Conservation (phyloP, 108 stramenopile genomes). For the Nitzschia sp. region DNA sequence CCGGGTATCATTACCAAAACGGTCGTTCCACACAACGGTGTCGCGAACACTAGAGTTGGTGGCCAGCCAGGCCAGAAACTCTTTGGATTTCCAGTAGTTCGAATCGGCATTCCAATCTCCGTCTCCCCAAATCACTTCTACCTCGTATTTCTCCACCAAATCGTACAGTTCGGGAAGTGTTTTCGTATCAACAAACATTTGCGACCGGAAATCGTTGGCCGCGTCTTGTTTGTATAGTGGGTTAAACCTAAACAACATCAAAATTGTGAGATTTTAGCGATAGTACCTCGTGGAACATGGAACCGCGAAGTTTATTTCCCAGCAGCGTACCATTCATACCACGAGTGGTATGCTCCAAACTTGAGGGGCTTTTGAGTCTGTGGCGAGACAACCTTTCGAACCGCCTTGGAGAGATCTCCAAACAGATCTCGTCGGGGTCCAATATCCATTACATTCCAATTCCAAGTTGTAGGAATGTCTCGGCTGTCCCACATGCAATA, state of each 20-base stretch:
- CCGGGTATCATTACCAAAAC: constrained; percentile 41
- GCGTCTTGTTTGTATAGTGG: constrained; percentile 29
- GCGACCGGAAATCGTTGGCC: constrained; percentile 35
- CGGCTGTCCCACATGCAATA: constrained; percentile 47
- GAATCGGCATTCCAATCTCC: constrained; percentile 40
- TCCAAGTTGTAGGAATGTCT: constrained; percentile 38
- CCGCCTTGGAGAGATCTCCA: constrained; percentile 40
- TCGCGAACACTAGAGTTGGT: constrained; percentile 38
- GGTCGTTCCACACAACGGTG: constrained; percentile 48
- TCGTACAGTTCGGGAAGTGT: constrained; percentile 46
- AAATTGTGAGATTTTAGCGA: too few relatives aligned
- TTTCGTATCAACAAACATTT: constrained; percentile 38
- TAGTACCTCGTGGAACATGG: too few relatives aligned
- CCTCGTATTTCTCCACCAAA: constrained; percentile 48
- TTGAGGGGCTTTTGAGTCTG: constrained; percentile 26
- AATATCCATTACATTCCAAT: constrained; percentile 52
- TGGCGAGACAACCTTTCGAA: constrained; percentile 28
- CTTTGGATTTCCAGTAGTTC: constrained; percentile 39
- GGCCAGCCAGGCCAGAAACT: constrained; percentile 46
- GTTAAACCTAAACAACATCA: constrained; percentile 34
- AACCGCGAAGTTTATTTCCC: too few relatives aligned
- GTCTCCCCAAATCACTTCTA: constrained; percentile 51
- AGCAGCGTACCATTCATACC: constrained; percentile 43
- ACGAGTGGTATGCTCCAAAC: constrained; percentile 46
- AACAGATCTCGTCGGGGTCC: constrained; percentile 47